These are phyloP conservation scores for Flueggea neowawraea DNA, from an alignment of 441 rosid genomes.

Conservation along the genomic window DNA sequence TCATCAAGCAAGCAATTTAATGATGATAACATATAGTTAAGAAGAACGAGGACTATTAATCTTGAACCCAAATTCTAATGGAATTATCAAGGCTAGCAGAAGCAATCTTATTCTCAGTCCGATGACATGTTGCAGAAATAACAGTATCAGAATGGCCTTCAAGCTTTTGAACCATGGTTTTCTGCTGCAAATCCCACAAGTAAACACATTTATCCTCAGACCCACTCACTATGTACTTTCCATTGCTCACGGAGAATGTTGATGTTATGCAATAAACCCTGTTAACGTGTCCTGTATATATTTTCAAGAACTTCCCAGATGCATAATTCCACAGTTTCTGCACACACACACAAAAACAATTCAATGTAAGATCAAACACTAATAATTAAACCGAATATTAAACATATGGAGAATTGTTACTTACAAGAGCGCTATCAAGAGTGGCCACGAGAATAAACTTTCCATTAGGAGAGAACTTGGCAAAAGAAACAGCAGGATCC, in stretches of 20 bases:
- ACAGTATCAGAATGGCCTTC: conserved; percentile 85
- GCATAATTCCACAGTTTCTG: conserved; percentile 94
- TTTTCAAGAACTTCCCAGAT: conserved; percentile 78
- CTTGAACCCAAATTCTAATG: conserved; percentile 80
- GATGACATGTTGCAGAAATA: conserved; percentile 84
- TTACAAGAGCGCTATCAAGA: conserved; percentile 81
- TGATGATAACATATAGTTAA: neutral
- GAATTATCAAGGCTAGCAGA: conserved; percentile 83
- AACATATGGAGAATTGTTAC: conserved; percentile 8
- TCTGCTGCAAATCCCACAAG: conserved; percentile 90
- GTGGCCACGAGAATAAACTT: conserved; percentile 85
- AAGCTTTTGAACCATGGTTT: conserved; percentile 73
- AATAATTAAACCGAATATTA: neutral
- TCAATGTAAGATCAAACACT: neutral
- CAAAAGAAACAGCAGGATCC: conserved; percentile 68
- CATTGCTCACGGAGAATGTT: conserved; percentile 89
- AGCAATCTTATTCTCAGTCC: conserved; percentile 66
- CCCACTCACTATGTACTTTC: conserved; percentile 91
- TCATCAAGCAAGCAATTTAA: no score
- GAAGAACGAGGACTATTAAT: conserved; percentile 18
- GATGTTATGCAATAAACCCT: conserved; percentile 69
- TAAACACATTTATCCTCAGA: conserved; percentile 90
- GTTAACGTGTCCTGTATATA: conserved; percentile 81
- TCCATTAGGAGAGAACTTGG: conserved; percentile 91
- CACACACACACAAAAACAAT: conserved; percentile 3